Conservation (phyloP, 176 grass and related monocot species). For the Tuctoria greenei region DNA sequence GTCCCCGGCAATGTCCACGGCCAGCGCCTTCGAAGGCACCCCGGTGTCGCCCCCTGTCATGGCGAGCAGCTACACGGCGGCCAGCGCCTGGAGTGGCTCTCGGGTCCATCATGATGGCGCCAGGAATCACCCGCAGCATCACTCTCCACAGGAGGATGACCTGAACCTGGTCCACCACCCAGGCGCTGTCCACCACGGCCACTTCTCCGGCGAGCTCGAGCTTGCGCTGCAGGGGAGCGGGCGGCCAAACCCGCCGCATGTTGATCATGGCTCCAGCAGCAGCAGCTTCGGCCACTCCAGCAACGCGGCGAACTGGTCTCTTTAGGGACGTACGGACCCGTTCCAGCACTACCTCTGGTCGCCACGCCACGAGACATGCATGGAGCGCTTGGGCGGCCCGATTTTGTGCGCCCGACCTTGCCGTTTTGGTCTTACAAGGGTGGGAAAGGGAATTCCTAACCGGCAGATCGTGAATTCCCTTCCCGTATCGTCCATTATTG, state of each 20-base stretch:
- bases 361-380: conserved; percentile 36
- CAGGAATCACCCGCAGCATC: conserved; percentile 29
- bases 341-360: background rate
- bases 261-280: conserved; percentile 42
- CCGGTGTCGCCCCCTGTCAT: conserved; percentile 47
- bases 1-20: conserved; percentile 30
- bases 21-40: conserved; percentile 40
- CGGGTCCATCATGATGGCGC: conserved; percentile 25
- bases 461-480: conserved; percentile 20
- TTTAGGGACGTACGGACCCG: conserved; percentile 34
- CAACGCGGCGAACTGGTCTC: conserved; percentile 73
- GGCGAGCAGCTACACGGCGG: conserved; percentile 42
- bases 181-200: conserved; percentile 32
- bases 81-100: conserved; percentile 19
- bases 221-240: conserved; percentile 73
- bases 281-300: conserved; percentile 55
- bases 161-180: conserved; percentile 29
- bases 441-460: conserved; percentile 22
- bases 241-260: conserved; percentile 20
- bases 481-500: conserved; percentile 14
- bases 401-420: conserved; percentile 43
- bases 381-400: conserved; percentile 41
- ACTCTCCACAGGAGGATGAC: background rate
- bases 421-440: conserved; percentile 24
- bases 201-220: conserved; percentile 89